Evolutionary conservation across 306 rosid species (phyloP).

Genomic region (Gleditsia sinensis): DNA sequence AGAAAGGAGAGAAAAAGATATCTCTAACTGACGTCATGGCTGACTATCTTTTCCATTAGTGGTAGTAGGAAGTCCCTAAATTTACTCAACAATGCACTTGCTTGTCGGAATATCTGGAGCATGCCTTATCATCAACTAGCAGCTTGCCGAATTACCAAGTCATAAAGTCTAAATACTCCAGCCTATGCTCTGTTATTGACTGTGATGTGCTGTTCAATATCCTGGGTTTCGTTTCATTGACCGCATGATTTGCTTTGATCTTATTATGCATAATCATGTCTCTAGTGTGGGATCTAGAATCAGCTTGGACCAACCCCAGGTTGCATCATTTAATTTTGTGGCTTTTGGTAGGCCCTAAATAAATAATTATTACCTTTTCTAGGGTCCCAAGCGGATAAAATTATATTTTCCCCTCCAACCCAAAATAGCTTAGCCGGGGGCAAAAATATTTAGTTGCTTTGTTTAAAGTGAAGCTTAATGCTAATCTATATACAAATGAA

Average conservation of each 20-base stretch:
- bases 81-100: conserved; percentile 7
- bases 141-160: not conserved
- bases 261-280: no score
- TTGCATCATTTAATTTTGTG: not conserved
- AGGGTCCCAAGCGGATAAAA: no score
- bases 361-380: not conserved
- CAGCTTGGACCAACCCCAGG: not conserved
- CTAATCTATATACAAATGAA: not conserved
- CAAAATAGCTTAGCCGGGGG: no score
- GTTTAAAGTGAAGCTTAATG: not conserved
- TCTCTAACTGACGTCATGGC: conserved; percentile 1
- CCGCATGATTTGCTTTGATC: not conserved
- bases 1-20: conserved; percentile 8
- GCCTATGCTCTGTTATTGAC: not conserved
- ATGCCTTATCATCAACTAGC: conserved; percentile 19
- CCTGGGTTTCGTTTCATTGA: not conserved
- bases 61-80: not conserved
- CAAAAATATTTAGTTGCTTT: not conserved
- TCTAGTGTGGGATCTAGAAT: no score
- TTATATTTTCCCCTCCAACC: no score
- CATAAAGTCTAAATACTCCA: not conserved
- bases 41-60: not conserved
- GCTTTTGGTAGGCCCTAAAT: not conserved
- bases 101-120: conserved; percentile 26
- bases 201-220: not conserved